Evolutionary conservation across 805 yeast species (phyloP), one percentile per base, ranked within the genome.

Genomic region (Pichia scutulata): DNA sequence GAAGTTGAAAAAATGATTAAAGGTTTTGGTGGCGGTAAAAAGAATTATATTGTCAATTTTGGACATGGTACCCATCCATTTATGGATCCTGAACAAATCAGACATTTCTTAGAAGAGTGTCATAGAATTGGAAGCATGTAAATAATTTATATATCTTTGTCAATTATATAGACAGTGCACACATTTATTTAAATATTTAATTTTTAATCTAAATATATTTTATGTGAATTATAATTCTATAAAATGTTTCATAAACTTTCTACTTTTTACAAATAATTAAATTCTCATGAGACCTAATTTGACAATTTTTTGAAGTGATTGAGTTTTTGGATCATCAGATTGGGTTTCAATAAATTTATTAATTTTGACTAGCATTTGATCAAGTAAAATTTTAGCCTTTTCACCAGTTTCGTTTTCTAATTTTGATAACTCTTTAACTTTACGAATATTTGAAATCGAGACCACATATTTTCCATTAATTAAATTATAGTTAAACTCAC

Each of bases 11-110:
- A 75, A 56, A 93, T 93, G 99, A 84, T 93, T 53, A 66, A 74
- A 52, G 95, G 90, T 7, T 93, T 93, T 64, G 93, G 93, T n/a
- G 95, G 95, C 43, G 97, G 97, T 22, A 89, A 89, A 68, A 81
- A 86, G 62, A 78, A 84, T 61, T 93, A 93, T 70, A 92, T 93
- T 57, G 84, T 92, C 59, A 93, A 93, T 72, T 86, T 93, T 63
- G 99, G 99, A 44, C 99, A 93, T 61, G 99, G 99, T 18, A 93
- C 99, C 22, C 97, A 89, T 66, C 99, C 99, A 22, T 89, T 87
- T 70, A 89, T 93, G 96, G 85, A 88, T 56, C 96, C 98, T 12
- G 96, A 86, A 56, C 85, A 85, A 66, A 79, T 93, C 54, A 82
- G 80, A 53, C 87, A 81, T 69, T 93, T 93, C 71, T 73, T 93